Evolutionary conservation across 768 basidiomycete species (phyloP).

Genomic region (Phylloporus rhodoxanthus): DNA sequence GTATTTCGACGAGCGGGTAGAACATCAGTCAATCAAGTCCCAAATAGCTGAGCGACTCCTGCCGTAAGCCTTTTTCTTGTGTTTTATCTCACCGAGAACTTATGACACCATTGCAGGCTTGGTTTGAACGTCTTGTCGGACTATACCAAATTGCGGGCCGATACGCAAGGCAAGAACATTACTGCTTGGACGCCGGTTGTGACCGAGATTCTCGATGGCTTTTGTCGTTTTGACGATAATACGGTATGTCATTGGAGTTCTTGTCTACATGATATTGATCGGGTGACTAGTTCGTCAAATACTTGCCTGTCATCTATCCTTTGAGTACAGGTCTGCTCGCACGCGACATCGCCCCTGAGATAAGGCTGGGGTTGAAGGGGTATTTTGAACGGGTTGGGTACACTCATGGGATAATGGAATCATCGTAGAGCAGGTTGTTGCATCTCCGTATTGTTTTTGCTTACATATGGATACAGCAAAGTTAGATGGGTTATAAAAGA

Average conservation of each 20-base stretch:
- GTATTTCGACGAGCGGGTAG: conserved; percentile 88
- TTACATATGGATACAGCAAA: conserved; percentile 24
- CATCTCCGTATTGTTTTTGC: conserved; percentile 6
- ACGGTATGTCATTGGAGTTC: conserved; percentile 55
- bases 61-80: conserved; percentile 42
- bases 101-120: conserved; percentile 46
- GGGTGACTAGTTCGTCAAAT: conserved; percentile 66
- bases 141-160: conserved; percentile 82
- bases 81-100: neutral
- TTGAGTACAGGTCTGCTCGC: conserved; percentile 78
- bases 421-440: conserved; percentile 33
- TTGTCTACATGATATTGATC: conserved; percentile 3
- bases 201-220: conserved; percentile 89
- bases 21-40: conserved; percentile 77
- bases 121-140: conserved; percentile 84
- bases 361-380: conserved; percentile 70
- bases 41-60: conserved; percentile 71
- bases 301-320: conserved; percentile 88
- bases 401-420: conserved; percentile 65
- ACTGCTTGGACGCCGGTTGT: conserved; percentile 98
- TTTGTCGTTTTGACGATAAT: conserved; percentile 83
- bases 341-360: conserved; percentile 77
- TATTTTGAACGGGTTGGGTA: conserved; percentile 80
- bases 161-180: conserved; percentile 93
- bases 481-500: conserved; percentile 25